Conservation (phyloP, 1,139 yeast genomes). For the Tardiomyces blankii region DNA sequence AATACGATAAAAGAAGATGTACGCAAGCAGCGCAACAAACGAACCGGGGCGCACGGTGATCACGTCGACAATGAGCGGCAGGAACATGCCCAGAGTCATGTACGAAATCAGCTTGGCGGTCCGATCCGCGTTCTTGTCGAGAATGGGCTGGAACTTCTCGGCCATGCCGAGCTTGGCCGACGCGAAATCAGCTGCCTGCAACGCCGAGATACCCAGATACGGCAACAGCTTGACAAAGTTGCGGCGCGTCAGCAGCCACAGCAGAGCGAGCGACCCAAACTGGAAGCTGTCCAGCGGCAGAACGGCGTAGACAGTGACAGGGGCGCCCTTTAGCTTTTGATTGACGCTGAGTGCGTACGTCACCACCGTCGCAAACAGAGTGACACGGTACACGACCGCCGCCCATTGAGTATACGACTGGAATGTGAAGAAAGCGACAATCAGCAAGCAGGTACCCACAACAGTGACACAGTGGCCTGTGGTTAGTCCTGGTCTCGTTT, state of each 20-base stretch:
- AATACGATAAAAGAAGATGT: conserved; percentile 54
- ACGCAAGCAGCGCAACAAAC: conserved; percentile 47
- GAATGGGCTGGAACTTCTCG: conserved; percentile 32
- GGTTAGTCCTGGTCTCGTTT: neutral
- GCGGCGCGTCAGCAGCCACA: conserved; percentile 43
- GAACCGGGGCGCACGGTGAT: conserved; percentile 54
- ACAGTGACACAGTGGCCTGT: conserved; percentile 14
- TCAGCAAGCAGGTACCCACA: conserved; percentile 9
- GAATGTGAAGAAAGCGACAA: conserved; percentile 12
- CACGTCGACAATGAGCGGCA: conserved; percentile 39
- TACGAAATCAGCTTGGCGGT: conserved; percentile 58
- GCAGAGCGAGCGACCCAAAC: conserved; percentile 40
- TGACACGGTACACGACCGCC: conserved; percentile 41
- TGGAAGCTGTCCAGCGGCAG: conserved; percentile 57
- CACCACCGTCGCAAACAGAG: conserved; percentile 53
- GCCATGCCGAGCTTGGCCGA: conserved; percentile 52
- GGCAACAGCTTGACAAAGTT: conserved; percentile 51
- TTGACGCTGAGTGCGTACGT: conserved; percentile 65
- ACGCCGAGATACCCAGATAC: conserved; percentile 49
- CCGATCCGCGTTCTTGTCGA: conserved; percentile 45
- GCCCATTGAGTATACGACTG: conserved; percentile 17
- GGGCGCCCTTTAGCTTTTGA: conserved; percentile 33
- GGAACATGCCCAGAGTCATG: conserved; percentile 48
- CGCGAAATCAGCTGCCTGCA: conserved; percentile 58
- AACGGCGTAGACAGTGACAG: conserved; percentile 23